phyloP scores from a whole-genome alignment of 768 basidiomycete species.

The Pleurotus platypus region DNA sequence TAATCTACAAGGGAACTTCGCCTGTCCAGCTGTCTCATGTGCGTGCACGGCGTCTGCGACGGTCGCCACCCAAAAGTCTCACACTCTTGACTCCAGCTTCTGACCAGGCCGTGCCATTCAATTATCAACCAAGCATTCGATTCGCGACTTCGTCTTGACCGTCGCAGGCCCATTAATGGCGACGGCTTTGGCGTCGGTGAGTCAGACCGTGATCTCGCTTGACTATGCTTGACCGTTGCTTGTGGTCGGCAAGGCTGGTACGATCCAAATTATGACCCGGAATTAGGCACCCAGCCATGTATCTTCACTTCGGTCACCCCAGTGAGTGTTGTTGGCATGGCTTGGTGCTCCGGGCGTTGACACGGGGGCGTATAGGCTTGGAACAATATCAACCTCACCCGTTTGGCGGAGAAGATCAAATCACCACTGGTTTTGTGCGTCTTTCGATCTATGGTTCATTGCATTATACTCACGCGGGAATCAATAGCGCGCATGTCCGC shows the following conservation, averaged over 20 bases:
- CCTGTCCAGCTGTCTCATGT: conserved; percentile 91
- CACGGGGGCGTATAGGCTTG: conserved; percentile 60
- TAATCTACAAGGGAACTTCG: conserved; percentile 93
- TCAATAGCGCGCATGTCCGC: conserved; percentile 77
- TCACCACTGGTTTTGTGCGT: conserved; percentile 91
- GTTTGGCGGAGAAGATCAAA: conserved; percentile 95
- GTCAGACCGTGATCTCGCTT: conserved; percentile 19
- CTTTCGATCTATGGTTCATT: neutral
- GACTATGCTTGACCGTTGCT: neutral
- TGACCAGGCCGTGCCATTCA: conserved; percentile 91
- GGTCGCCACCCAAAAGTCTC: too few relatives aligned
- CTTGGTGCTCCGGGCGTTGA: neutral
- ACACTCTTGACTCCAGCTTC: conserved; percentile 43
- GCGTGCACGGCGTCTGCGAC: conserved; percentile 7
- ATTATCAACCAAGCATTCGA: conserved; percentile 98
- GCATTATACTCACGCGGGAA: neutral
- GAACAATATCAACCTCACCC: conserved; percentile 92
- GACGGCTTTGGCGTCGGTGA: conserved; percentile 95
- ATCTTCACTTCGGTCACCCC: conserved; percentile 96
- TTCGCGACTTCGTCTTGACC: conserved; percentile 81
- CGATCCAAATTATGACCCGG: conserved; percentile 79
- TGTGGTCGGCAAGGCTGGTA: conserved; percentile 73
- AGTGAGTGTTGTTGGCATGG: conserved; percentile 35
- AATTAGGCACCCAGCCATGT: conserved; percentile 84
- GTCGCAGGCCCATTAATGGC: conserved; percentile 83